Evolutionary conservation across 2,329 filamentous ascomycete genomes (phyloP).

Genomic region (Botryotinia calthae): DNA sequence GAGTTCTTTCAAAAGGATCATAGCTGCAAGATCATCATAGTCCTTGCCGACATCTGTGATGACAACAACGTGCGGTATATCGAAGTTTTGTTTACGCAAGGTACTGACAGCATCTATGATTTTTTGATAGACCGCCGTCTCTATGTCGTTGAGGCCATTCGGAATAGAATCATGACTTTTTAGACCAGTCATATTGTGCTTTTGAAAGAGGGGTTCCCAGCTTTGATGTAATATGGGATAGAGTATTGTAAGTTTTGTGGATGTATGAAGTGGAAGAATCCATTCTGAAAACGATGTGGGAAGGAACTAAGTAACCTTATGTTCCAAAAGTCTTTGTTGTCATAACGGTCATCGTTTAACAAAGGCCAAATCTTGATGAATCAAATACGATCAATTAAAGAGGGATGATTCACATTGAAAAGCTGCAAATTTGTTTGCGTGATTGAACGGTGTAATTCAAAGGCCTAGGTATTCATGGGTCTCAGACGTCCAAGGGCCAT

Average conservation of each 20-base stretch:
- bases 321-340: neutral
- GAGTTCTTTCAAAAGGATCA: slow-evolving; percentile 35
- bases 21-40: slow-evolving; percentile 35
- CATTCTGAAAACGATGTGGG: neutral
- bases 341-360: neutral
- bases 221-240: neutral
- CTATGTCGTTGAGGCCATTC: neutral
- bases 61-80: slow-evolving; percentile 28
- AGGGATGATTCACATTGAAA: neutral
- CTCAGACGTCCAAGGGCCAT: neutral
- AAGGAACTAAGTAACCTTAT: neutral
- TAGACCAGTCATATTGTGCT: neutral
- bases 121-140: slow-evolving; percentile 1
- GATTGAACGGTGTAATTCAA: neutral
- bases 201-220: neutral
- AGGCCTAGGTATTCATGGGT: neutral
- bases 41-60: slow-evolving; percentile 37
- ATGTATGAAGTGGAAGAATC: neutral
- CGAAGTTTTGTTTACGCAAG: neutral
- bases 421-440: neutral
- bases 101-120: neutral
- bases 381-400: neutral
- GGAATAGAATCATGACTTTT: neutral
- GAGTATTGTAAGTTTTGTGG: neutral
- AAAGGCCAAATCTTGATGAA: neutral